Base-by-base conservation (phyloP, 2,329 filamentous ascomycete genomes). In the Leptographium galeiforme region DNA sequence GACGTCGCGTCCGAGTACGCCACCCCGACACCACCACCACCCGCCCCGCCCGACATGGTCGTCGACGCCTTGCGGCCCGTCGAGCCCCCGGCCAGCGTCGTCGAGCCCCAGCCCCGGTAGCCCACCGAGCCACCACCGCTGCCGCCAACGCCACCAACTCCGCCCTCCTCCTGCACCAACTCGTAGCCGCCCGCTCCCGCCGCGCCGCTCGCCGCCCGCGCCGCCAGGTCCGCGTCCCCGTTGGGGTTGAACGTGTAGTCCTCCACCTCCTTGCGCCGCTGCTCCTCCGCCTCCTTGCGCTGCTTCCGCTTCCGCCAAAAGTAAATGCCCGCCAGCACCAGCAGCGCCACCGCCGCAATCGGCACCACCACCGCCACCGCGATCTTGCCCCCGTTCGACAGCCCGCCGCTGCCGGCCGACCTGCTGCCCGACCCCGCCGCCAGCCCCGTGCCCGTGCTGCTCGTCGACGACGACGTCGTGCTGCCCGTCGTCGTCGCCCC, bases 221-320 rank as follows among this genome's bases (percentile, higher is more conserved):
- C 71, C 8, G 71, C 78, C 13, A 95, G 74, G 1, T 86, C 89
- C 0, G 90, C 89, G 64, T 96, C 90, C 56, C 89, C 84, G 69
- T 97, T 97, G n/a, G 93, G 93, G 67, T 97, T 97, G 74, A 90
- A 97, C 36, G 87, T 85, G 66, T 97, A 97, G 65, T 97, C 93
- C 67, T 97, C 91, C 12, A 96, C 89, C 69, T 98, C 93, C 71
- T 96, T 96, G 58, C 90, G 81, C 50, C 93, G 81, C 62, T 90
- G 82, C 65, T 96, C 93, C 64, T 93, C 89, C 14, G 85, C 86
- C 58, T 82, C 81, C 73, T 89, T 93, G 58, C 84, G 82, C 62
- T 87, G 83, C 72, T 94, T 95, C 58, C 89, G 85, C 71, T 82
- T 89, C 65, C 87, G 82, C 89, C 89, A 98, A 63, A 91, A 81